Evolutionary conservation across 768 basidiomycete species (phyloP).

Genomic region (Tricholoma saponaceum): DNA sequence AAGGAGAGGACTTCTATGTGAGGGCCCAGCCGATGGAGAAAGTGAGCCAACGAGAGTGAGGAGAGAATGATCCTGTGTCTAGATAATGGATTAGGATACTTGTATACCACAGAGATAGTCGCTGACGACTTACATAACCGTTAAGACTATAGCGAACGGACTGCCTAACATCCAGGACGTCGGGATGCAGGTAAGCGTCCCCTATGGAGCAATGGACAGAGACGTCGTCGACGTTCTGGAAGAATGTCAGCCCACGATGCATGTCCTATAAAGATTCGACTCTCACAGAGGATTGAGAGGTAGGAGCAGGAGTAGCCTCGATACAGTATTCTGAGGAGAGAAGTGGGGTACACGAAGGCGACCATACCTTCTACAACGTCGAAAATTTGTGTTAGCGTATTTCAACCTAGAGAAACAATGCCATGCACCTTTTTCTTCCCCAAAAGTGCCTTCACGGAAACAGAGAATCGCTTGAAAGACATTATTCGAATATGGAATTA

Average conservation of each 20-base stretch:
- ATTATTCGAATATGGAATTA: background rate
- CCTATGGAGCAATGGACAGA: background rate
- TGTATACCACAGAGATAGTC: background rate
- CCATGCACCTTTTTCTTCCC: background rate
- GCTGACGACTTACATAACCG: conserved; percentile 3
- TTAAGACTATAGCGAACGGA: conserved; percentile 1
- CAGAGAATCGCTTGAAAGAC: background rate
- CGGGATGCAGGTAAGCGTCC: conserved; percentile 6
- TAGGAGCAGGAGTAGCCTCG: background rate
- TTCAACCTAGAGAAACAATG: background rate
- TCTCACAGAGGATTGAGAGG: background rate
- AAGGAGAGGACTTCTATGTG: background rate
- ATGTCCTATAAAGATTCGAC: too few relatives aligned
- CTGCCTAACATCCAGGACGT: conserved; percentile 6
- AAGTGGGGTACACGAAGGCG: background rate
- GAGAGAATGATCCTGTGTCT: background rate
- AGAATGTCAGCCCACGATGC: background rate
- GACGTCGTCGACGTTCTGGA: background rate
- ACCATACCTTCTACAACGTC: background rate
- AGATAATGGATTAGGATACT: background rate
- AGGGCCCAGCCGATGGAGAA: background rate
- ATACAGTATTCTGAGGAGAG: background rate
- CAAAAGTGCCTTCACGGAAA: background rate
- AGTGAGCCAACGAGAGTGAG: background rate
- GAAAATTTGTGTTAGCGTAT: background rate